Percentiles rank a stretch among this genome's conserved stretches.
These are phyloP conservation scores for Chiua virens DNA, from an alignment of 768 basidiomycete genomes.

Conservation along the genomic window DNA sequence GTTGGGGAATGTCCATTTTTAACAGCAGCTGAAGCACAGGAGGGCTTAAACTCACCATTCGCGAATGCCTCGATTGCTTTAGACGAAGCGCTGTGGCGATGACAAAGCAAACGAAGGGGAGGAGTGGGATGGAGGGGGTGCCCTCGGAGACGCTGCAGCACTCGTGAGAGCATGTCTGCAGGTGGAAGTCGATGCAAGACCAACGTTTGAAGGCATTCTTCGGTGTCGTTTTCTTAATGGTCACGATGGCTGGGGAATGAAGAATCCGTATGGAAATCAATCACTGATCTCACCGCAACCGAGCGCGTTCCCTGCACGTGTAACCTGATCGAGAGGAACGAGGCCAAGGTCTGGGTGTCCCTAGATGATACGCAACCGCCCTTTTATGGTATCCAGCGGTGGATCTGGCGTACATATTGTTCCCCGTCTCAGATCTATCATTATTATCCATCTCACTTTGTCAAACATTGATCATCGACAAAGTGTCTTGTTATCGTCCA, in stretches of 20 bases:
- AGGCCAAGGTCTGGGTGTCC: conserved; percentile 6
- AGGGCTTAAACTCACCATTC: conserved; percentile 74
- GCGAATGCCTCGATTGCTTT: conserved; percentile 73
- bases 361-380: background rate
- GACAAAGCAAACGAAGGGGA: conserved; percentile 71
- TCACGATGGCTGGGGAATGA: conserved; percentile 67
- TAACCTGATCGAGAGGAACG: conserved; percentile 21
- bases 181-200: conserved; percentile 74
- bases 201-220: conserved; percentile 82
- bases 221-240: conserved; percentile 82
- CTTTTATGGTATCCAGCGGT: conserved; percentile 13
- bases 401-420: conserved; percentile 8
- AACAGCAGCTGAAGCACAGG: conserved; percentile 88
- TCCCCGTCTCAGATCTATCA: conserved; percentile 11
- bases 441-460: conserved; percentile 2
- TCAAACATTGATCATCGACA: conserved; percentile 10
- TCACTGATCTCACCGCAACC: conserved; percentile 24
- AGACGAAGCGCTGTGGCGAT: conserved; percentile 78
- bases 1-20: conserved; percentile 91
- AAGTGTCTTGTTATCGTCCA: conserved; percentile 5
- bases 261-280: conserved; percentile 30
- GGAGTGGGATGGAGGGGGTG: conserved; percentile 81
- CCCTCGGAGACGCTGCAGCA: conserved; percentile 79
- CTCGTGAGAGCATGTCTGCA: conserved; percentile 84
- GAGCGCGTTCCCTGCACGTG: conserved; percentile 33